Conservation (phyloP, 495 filamentous ascomycete genomes). For the Beverwykella pulmonaria region DNA sequence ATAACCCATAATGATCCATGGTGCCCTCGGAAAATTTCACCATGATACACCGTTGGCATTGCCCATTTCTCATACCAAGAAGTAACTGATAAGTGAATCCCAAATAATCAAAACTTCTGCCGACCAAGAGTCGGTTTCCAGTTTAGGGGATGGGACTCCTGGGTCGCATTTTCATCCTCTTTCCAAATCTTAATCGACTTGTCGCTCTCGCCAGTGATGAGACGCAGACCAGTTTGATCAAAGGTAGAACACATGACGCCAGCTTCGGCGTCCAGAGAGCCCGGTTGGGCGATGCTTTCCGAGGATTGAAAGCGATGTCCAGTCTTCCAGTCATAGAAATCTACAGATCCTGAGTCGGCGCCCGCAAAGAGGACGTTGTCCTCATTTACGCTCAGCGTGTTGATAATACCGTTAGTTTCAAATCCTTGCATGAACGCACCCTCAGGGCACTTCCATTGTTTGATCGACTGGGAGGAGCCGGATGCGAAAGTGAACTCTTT, state of each 20-base stretch:
- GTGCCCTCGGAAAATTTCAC: too few relatives aligned
- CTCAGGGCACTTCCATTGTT: slow-evolving; percentile 99
- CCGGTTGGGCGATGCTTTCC: slow-evolving; percentile 91
- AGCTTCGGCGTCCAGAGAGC: slow-evolving; percentile 88
- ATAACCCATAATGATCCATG: too few relatives aligned
- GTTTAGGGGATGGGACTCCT: slow-evolving; percentile 86
- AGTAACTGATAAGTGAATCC: not conserved
- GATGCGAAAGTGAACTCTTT: slow-evolving; percentile 95
- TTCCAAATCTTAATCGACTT: slow-evolving; percentile 99
- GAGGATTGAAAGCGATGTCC: slow-evolving; percentile 85
- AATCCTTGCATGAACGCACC: slow-evolving; percentile 99
- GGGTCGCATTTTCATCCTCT: slow-evolving; percentile 83
- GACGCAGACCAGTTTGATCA: slow-evolving; percentile 80
- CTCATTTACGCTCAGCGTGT: slow-evolving; percentile 89
- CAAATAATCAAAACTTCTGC: slow-evolving; percentile 60
- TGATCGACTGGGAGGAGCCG: slow-evolving; percentile 89
- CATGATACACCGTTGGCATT: too few relatives aligned
- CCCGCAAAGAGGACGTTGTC: slow-evolving; percentile 95
- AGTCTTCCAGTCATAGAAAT: slow-evolving; percentile 99
- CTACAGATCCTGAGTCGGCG: slow-evolving; percentile 93
- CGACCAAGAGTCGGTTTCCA: slow-evolving; percentile 86
- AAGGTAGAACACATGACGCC: slow-evolving; percentile 93
- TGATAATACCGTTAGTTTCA: slow-evolving; percentile 94
- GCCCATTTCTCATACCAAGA: too few relatives aligned
- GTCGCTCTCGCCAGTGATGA: slow-evolving; percentile 94